These are phyloP conservation scores for Monilinia fructicola DNA, from an alignment of 2,329 filamentous ascomycete species.

Conservation along the genomic window DNA sequence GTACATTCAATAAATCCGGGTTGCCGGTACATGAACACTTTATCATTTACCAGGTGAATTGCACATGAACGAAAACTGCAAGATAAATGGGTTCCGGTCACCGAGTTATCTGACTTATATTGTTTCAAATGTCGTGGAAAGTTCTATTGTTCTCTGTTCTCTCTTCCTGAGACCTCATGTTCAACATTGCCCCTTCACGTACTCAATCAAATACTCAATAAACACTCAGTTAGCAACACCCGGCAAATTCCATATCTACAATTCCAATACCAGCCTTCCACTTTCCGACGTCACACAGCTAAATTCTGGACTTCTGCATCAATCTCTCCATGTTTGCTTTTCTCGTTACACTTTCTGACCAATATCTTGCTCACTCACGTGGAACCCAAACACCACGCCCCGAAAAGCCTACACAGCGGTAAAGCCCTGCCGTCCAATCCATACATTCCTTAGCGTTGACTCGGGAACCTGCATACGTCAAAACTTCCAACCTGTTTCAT, in stretches of 20 bases:
- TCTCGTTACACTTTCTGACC: slow-evolving; percentile 14
- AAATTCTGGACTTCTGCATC: slow-evolving; percentile 7
- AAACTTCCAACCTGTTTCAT: slow-evolving; percentile 20
- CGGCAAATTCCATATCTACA: slow-evolving; percentile 3
- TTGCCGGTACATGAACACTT: slow-evolving; percentile 21
- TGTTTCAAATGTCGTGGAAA: slow-evolving; percentile 21
- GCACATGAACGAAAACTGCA: slow-evolving; percentile 24
- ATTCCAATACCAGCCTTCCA: slow-evolving; percentile 6
- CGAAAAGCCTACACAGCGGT: slow-evolving; percentile 2
- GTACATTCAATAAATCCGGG: slow-evolving; percentile 16
- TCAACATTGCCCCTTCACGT: neutral
- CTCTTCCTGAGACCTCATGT: slow-evolving; percentile 2
- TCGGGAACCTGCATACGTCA: slow-evolving; percentile 25
- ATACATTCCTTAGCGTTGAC: slow-evolving; percentile 15
- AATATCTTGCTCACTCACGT: slow-evolving; percentile 17
- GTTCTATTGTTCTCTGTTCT: slow-evolving; percentile 11
- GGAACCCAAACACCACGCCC: slow-evolving; percentile 6
- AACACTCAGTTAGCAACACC: neutral
- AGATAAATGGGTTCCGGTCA: slow-evolving; percentile 5
- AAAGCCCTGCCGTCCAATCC: slow-evolving; percentile 8
- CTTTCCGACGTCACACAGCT: neutral
- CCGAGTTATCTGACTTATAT: slow-evolving; percentile 5
- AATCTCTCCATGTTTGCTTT: slow-evolving; percentile 12
- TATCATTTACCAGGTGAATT: slow-evolving; percentile 20
- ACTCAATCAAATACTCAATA: neutral